phyloP scores from a whole-genome alignment of 768 basidiomycete genomes.

The Mycena rosella region DNA sequence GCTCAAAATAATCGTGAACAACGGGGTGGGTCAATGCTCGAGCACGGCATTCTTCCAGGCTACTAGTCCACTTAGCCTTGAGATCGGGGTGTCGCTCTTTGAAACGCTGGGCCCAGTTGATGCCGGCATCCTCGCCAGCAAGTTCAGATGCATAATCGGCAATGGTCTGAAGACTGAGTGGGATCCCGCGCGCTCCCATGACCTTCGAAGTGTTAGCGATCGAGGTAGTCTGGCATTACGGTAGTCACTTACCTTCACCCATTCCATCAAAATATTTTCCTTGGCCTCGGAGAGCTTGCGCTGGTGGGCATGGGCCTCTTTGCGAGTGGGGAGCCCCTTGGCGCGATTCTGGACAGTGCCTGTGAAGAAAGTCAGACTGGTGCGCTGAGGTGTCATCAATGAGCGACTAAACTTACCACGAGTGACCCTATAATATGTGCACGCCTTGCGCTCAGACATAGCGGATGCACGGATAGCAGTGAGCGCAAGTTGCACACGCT shows the following conservation, averaged over 20 bases:
- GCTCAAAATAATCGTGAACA: slow-evolving; percentile 7
- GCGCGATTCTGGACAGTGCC: neutral
- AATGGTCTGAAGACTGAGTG: too few species aligned
- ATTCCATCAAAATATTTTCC: too few species aligned
- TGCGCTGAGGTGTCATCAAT: too few species aligned
- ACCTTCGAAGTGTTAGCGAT: too few species aligned
- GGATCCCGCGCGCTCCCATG: too few species aligned
- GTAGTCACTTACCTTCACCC: too few species aligned
- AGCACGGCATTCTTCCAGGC: slow-evolving; percentile 25
- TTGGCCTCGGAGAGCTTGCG: too few species aligned
- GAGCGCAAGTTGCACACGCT: neutral
- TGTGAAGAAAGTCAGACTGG: neutral
- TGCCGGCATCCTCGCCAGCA: too few species aligned
- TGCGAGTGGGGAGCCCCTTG: neutral
- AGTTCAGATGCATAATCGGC: too few species aligned
- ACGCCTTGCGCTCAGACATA: neutral
- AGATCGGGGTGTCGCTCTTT: slow-evolving; percentile 17
- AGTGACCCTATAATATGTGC: neutral
- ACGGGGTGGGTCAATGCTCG: slow-evolving; percentile 5
- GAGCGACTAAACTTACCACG: neutral
- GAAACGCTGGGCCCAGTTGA: too few species aligned
- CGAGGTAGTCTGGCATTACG: too few species aligned
- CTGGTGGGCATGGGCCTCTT: neutral
- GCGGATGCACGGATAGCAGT: neutral
- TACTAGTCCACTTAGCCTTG: slow-evolving; percentile 9